Conservation (phyloP, 495 filamentous ascomycete genomes). For the Penicillium cosmopolitanum region DNA sequence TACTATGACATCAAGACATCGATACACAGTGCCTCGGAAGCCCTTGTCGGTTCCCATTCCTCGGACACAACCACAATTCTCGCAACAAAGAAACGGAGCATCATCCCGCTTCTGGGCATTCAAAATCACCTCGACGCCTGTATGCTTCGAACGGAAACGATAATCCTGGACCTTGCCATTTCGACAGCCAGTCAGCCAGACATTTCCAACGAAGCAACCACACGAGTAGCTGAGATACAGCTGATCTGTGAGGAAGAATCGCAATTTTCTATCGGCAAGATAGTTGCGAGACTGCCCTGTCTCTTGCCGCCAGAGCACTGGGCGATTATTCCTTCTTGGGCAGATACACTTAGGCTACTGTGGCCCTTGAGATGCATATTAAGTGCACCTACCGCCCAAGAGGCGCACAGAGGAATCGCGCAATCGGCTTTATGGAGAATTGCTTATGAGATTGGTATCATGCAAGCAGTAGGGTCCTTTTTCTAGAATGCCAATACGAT, state of each 20-base stretch:
- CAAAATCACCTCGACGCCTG: constrained; percentile 11
- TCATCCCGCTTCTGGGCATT: not conserved
- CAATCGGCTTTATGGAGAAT: not conserved
- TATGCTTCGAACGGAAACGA: constrained; percentile 3
- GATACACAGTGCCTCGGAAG: not conserved
- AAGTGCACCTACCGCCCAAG: not conserved
- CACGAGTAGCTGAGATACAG: not conserved
- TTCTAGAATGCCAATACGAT: not conserved
- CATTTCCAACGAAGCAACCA: not conserved
- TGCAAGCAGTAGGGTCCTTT: constrained; percentile 10
- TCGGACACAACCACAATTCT: not conserved
- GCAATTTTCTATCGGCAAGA: not conserved
- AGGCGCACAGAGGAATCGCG: not conserved
- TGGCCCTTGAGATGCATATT: constrained; percentile 12
- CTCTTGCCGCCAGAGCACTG: not conserved
- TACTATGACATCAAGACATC: not conserved
- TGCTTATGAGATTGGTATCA: constrained; percentile 8
- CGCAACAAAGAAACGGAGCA: not conserved
- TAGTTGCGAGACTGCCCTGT: constrained; percentile 1
- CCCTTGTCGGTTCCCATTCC: not conserved
- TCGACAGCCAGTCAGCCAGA: not conserved
- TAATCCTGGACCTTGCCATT: constrained; percentile 8
- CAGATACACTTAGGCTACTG: constrained; percentile 3
- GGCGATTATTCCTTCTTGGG: not conserved
- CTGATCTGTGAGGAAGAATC: not conserved